Percentiles rank a stretch among this genome's conserved stretches.
These are phyloP conservation scores for Ophiostoma sp. DNA, from an alignment of 2,329 filamentous ascomycete species.

Conservation along the genomic window DNA sequence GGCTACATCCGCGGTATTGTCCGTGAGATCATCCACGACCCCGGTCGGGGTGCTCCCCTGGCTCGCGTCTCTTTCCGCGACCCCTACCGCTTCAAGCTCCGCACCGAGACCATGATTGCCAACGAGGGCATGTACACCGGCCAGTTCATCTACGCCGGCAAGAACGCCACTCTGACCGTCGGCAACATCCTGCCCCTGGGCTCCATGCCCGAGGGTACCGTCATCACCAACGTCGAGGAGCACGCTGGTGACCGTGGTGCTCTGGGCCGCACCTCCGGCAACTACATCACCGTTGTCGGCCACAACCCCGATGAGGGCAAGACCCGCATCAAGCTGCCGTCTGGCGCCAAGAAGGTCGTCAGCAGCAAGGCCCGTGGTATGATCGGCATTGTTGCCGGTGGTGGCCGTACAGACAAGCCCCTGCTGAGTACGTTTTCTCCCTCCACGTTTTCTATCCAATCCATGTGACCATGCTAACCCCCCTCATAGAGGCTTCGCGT, in stretches of 20 bases:
- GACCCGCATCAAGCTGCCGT: conserved; percentile 99
- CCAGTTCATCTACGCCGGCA: conserved; percentile 99
- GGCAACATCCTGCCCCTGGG: conserved; percentile 95
- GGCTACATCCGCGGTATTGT: conserved; percentile 96
- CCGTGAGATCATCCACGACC: conserved; percentile 99
- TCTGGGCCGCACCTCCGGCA: conserved; percentile 94
- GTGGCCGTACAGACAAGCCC: conserved; percentile 99
- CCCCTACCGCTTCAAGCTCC: conserved; percentile 96
- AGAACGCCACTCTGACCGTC: conserved; percentile 94
- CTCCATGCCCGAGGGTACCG: conserved; percentile 97
- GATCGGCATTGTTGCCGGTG: conserved; percentile 99
- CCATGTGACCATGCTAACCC: conserved; percentile 9
- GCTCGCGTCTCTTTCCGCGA: conserved; percentile 96
- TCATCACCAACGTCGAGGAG: conserved; percentile 98
- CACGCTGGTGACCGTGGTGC: conserved; percentile 95
- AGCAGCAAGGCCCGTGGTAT: conserved; percentile 89
- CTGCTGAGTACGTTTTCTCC: conserved; percentile 66
- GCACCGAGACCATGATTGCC: conserved; percentile 99
- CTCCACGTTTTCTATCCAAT: not conserved
- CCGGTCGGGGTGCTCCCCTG: conserved; percentile 95
- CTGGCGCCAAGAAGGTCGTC: conserved; percentile 98
- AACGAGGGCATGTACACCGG: conserved; percentile 99
- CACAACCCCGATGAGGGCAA: conserved; percentile 99
- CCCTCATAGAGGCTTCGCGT: conserved; percentile 82
- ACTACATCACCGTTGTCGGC: conserved; percentile 97